Percentiles rank a stretch among this genome's conserved stretches.
These are phyloP conservation scores for Tylopilus subfusipes DNA, from an alignment of 768 basidiomycete species.

Conservation along the genomic window DNA sequence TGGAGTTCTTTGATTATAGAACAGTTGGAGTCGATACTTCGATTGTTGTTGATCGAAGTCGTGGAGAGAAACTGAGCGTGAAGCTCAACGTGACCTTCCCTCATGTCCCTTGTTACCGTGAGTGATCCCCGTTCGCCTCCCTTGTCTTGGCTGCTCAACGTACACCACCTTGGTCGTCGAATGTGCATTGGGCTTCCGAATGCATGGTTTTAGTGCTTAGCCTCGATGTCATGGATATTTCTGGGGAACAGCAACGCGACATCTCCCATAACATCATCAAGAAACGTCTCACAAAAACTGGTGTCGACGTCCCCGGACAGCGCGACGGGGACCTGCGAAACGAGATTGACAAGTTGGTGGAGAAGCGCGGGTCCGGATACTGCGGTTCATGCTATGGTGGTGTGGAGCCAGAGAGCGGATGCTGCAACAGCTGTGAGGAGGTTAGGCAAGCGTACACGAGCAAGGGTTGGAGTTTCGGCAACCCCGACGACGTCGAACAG, in stretches of 20 bases:
- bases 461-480: conserved; percentile 93
- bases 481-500: conserved; percentile 91
- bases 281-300: conserved; percentile 63
- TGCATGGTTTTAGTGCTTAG: conserved; percentile 68
- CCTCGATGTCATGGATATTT: conserved; percentile 97
- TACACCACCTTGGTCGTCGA: neutral
- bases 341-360: conserved; percentile 78
- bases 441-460: conserved; percentile 87
- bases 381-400: conserved; percentile 98
- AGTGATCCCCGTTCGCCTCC: conserved; percentile 33
- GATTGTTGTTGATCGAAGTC: conserved; percentile 88
- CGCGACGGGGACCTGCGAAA: conserved; percentile 68
- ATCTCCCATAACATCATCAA: conserved; percentile 87
- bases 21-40: conserved; percentile 84
- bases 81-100: conserved; percentile 94
- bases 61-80: conserved; percentile 92
- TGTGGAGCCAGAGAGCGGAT: conserved; percentile 66
- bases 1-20: conserved; percentile 97
- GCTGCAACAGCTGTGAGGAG: conserved; percentile 95
- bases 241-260: conserved; percentile 91
- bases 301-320: conserved; percentile 55
- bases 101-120: conserved; percentile 94
- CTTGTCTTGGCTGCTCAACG: neutral
- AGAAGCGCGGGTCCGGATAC: conserved; percentile 57
- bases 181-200: neutral